Evolutionary conservation across 768 basidiomycete species (phyloP).

Genomic region (Podaxis rugospora): DNA sequence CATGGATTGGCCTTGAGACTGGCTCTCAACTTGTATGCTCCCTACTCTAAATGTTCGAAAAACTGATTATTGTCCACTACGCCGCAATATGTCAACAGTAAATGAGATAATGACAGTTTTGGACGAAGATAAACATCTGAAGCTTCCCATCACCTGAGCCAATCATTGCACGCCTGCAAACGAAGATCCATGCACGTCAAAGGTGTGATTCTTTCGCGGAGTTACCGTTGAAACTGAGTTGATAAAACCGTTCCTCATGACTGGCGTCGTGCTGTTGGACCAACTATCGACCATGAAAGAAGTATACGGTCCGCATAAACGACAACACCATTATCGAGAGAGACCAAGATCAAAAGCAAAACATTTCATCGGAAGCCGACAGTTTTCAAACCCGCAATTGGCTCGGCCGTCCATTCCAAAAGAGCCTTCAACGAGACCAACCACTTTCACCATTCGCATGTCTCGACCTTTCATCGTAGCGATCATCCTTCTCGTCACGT

Average conservation of each 20-base stretch:
- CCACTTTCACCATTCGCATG: slow-evolving; percentile 74
- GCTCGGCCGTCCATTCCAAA: slow-evolving; percentile 25
- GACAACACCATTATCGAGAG: slow-evolving; percentile 45
- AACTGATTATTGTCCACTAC: slow-evolving; percentile 2
- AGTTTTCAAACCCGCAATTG: slow-evolving; percentile 14
- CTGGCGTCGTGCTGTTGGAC: slow-evolving; percentile 28
- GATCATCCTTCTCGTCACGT: slow-evolving; percentile 82
- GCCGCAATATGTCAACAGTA: not conserved
- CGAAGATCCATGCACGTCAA: slow-evolving; percentile 3
- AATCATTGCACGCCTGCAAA: not conserved
- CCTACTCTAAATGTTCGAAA: slow-evolving; percentile 11
- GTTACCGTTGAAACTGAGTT: slow-evolving; percentile 14
- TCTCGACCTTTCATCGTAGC: slow-evolving; percentile 74
- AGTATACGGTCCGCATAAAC: slow-evolving; percentile 54
- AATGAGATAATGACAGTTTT: not conserved
- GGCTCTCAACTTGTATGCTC: slow-evolving; percentile 37
- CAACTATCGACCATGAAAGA: slow-evolving; percentile 41
- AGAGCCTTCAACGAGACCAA: slow-evolving; percentile 64
- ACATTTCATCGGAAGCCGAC: slow-evolving; percentile 27
- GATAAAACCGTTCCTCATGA: slow-evolving; percentile 24
- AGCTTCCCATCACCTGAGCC: not conserved
- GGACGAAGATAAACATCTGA: not conserved
- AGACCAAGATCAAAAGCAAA: slow-evolving; percentile 48
- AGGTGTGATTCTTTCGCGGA: slow-evolving; percentile 10
- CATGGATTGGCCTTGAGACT: slow-evolving; percentile 71